phyloP scores from a whole-genome alignment of 139 green algal genomes.

The Tetratostichococcus sp. region DNA sequence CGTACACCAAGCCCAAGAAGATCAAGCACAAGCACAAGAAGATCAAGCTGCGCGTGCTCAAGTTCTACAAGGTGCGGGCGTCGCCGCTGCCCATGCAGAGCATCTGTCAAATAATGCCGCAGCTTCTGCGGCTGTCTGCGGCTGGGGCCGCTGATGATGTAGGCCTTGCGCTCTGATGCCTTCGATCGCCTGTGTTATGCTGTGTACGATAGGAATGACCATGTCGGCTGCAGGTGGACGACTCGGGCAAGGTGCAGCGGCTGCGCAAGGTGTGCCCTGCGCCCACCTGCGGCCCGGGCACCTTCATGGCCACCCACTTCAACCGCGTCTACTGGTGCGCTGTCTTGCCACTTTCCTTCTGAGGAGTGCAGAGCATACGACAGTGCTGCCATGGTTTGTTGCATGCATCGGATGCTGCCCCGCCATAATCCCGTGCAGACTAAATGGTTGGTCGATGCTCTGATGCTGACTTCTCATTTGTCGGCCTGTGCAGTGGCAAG shows the following conservation, averaged over 20 bases:
- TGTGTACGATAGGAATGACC: too few species aligned
- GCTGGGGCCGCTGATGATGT: too few species aligned
- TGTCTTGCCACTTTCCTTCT: not conserved
- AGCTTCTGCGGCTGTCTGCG: not conserved
- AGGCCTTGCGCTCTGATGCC: too few species aligned
- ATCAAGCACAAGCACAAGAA: constrained; percentile 99
- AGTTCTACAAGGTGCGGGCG: constrained; percentile 70
- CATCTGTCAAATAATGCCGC: not conserved
- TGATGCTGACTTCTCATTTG: not conserved
- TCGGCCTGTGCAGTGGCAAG: constrained; percentile 75
- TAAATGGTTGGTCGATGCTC: too few species aligned
- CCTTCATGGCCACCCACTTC: constrained; percentile 98
- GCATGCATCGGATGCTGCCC: too few species aligned
- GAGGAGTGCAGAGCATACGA: too few species aligned
- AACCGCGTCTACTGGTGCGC: constrained; percentile 89
- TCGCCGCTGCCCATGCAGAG: too few species aligned
- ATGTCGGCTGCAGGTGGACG: constrained; percentile 80
- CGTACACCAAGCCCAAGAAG: constrained; percentile 99
- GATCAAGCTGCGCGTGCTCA: constrained; percentile 75
- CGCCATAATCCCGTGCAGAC: too few species aligned
- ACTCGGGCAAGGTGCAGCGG: constrained; percentile 93
- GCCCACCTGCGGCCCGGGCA: constrained; percentile 84
- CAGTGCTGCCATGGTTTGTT: too few species aligned
- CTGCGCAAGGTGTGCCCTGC: constrained; percentile 94
- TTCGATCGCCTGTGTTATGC: too few species aligned